phyloP scores from a whole-genome alignment of 345 rosid genomes.

The Populus tremula region DNA sequence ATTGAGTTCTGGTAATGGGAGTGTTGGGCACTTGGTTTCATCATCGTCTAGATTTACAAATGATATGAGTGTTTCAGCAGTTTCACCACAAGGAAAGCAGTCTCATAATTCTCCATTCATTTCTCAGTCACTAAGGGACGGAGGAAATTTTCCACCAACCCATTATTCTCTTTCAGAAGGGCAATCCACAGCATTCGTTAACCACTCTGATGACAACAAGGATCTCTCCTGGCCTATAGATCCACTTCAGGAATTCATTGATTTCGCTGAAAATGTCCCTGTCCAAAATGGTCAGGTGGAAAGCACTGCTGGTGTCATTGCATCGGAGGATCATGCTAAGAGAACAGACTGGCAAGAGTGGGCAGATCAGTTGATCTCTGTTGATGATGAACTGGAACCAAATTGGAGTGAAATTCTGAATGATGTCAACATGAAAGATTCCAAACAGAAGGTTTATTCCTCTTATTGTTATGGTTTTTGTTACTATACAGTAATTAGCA shows the following conservation, averaged over 20 bases:
- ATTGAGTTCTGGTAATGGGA: slow-evolving; percentile 30
- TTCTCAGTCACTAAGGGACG: slow-evolving; percentile 32
- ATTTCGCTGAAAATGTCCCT: slow-evolving; percentile 43
- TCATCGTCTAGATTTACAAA: slow-evolving; percentile 33
- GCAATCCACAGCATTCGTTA: slow-evolving; percentile 29
- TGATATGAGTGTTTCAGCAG: slow-evolving; percentile 32
- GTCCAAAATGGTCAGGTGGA: slow-evolving; percentile 43
- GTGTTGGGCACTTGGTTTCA: slow-evolving; percentile 34
- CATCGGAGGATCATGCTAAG: slow-evolving; percentile 39
- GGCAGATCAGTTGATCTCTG: slow-evolving; percentile 64
- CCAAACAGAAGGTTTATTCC: slow-evolving; percentile 53
- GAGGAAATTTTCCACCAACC: slow-evolving; percentile 24
- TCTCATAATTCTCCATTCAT: slow-evolving; percentile 42
- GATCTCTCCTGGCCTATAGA: slow-evolving; percentile 52
- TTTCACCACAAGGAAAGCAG: slow-evolving; percentile 34
- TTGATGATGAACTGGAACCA: slow-evolving; percentile 53
- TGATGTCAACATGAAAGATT: slow-evolving; percentile 40
- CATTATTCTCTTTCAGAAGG: slow-evolving; percentile 35
- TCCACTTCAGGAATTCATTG: slow-evolving; percentile 48
- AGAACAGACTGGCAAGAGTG: slow-evolving; percentile 61
- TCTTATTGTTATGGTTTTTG: slow-evolving; percentile 3
- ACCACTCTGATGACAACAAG: slow-evolving; percentile 41
- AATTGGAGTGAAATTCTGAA: slow-evolving; percentile 69
- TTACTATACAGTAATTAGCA: not conserved
- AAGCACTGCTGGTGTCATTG: slow-evolving; percentile 37